Evolutionary conservation across 805 yeast genomes (phyloP), one percentile per base, ranked within the genome.

Genomic region (Candida quercuum): DNA sequence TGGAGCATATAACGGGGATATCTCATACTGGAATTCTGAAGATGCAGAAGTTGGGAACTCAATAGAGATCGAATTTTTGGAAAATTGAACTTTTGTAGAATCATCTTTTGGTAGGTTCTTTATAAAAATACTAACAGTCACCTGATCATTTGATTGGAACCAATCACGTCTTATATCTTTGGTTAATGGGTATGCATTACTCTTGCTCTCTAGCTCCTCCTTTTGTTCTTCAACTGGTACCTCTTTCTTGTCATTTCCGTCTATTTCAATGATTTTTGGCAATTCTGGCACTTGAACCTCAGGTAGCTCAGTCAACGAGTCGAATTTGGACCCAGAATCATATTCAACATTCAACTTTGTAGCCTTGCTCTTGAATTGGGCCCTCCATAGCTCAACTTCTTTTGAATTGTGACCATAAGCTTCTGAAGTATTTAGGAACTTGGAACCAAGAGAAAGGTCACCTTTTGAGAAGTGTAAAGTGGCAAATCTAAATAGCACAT

Each of bases 101-200:
- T 64, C 58, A 5, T 74, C 77, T 32, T 67, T 54, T 8, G 81
- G 78, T 14, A 86, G 72, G 28, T 72, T 72, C 43, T 82, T 79
- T 33, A 86, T 76, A 52, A 81, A 91, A 6, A 91, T 61, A 2
- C 91, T 76, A 21, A 89, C 65, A 1, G 80, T 78, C 12, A 88
- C 74, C 3, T 57, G 55, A 1, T 63, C 63, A 9, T 63, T 50
- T 13, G 79, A 69, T 57, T 93, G 96, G 61, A 79, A 91, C 78
- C 83, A 84, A 46, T 84, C 89, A n/a, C 64, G 60, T 49, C 70
- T 71, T 27, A 71, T 57, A 46, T 57, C 54, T 45, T 66, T 50
- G 41, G 51, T 32, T 3, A 18, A 36, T 30, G 57, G 56, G 29
- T 34, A 47, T 10, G 51, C 14, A 27, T 48, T 51, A 29, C 48